Base-by-base conservation (phyloP, 2,329 filamentous ascomycete genomes). In the Calonectria naviculata region DNA sequence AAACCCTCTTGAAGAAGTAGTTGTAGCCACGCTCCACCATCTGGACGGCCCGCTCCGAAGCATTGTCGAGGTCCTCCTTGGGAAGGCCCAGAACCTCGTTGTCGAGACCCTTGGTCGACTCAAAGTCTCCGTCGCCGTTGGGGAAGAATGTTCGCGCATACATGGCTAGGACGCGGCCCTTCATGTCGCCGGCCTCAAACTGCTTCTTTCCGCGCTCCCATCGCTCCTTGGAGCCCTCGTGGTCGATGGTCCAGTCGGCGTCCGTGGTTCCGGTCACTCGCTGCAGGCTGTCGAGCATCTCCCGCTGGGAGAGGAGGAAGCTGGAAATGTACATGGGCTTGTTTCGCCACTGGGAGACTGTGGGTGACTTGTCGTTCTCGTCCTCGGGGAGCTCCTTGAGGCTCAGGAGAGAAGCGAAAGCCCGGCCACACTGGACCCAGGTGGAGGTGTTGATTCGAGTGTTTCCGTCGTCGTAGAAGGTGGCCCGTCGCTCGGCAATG, bases 281-380 rank as follows among this genome's bases (percentile, higher is more conserved):
- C 74, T 91, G 86, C 10, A 92, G 79, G 29, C 87, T 87, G 44
- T 88, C 88, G 68, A 93, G 86, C 85, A 94, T 93, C 21, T 93
- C 91, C 15, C 85, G 85, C 80, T 94, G 92, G 62, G 82, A 89
- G 67, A 92, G 72, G 6, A 82, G 79, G 82, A 92, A 93, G 65
- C 88, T 90, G 17, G 83, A 84, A 24, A 92, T 75, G 73, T 85
- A 89, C 7, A 91, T 75, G 1, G 76, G 73, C 63, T 85, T 84
- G 79, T 91, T 89, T 13, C 74, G 67, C 77, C 77, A 80, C 0
- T 71, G 24, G 78, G 75, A 74, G 78, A 80, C 34, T 78, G 83
- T 73, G 12, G 70, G 38, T 0, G 87, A 77, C 49, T 56, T 68
- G 70, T 82, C 81, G 6, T 73, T 72, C 65, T 81, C 21, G 76